A percentile compares a stretch with the other conserved stretches of the same genome.
These are phyloP conservation scores for Leptomonas pyrrhocoris DNA, from an alignment of 208 protist species.

Conservation along the genomic window DNA sequence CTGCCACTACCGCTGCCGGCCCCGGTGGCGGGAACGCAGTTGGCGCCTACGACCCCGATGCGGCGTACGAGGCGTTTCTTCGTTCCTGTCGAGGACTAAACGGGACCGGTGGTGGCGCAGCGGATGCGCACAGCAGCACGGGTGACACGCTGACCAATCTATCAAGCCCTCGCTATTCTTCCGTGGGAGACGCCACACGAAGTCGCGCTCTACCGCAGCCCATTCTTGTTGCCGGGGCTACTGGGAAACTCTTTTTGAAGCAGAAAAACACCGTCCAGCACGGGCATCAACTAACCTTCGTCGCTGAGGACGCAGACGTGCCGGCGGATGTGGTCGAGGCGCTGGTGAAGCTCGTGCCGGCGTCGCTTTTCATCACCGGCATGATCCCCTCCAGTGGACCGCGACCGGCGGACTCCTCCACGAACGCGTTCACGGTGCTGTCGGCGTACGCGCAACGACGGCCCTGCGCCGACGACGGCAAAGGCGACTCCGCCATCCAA, in stretches of 20 bases:
- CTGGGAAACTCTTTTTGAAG: slow-evolving; percentile 66
- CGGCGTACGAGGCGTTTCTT: slow-evolving; percentile 32
- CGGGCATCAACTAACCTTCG: slow-evolving; percentile 70
- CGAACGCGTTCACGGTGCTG: slow-evolving; percentile 19
- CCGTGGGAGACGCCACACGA: neutral
- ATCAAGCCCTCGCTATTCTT: neutral
- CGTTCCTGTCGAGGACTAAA: slow-evolving; percentile 23
- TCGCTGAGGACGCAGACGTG: slow-evolving; percentile 50
- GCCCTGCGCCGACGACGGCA: slow-evolving; percentile 7
- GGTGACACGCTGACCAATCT: neutral
- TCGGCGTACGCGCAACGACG: slow-evolving; percentile 23
- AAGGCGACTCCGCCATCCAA: slow-evolving; percentile 13
- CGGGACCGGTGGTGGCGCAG: neutral
- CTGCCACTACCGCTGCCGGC: neutral
- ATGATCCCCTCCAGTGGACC: neutral
- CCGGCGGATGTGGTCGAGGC: slow-evolving; percentile 43
- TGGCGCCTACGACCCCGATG: slow-evolving; percentile 24
- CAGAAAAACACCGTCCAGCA: slow-evolving; percentile 64
- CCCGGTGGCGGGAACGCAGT: neutral
- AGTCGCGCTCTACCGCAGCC: slow-evolving; percentile 5
- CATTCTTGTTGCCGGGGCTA: slow-evolving; percentile 19
- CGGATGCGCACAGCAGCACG: neutral
- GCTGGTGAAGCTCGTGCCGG: slow-evolving; percentile 25
- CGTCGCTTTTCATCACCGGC: slow-evolving; percentile 23
- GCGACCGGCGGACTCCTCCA: neutral